phyloP scores from a whole-genome alignment of 768 basidiomycete species.

The Termitomyces sp. region DNA sequence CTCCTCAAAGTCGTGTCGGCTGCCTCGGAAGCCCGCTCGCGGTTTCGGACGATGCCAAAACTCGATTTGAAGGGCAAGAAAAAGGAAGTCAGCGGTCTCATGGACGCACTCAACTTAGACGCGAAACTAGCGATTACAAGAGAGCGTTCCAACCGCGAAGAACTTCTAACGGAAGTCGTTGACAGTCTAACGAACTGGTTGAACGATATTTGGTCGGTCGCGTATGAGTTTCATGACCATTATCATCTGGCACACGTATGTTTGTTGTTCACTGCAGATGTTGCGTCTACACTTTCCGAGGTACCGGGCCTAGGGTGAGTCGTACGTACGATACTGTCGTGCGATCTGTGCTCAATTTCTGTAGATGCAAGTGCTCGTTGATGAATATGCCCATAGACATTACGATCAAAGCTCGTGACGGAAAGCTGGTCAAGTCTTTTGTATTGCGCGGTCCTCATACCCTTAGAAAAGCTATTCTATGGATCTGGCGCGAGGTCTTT shows the following conservation, averaged over 20 bases:
- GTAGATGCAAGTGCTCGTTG: conserved; percentile 55
- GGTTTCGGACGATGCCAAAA: conserved; percentile 37
- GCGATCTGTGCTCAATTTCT: neutral
- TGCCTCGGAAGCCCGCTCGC: conserved; percentile 35
- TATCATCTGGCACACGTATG: conserved; percentile 53
- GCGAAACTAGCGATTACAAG: conserved; percentile 48
- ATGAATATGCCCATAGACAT: conserved; percentile 44
- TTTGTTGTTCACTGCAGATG: conserved; percentile 48
- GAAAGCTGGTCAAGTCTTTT: conserved; percentile 46
- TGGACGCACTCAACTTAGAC: conserved; percentile 53
- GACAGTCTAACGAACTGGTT: conserved; percentile 57
- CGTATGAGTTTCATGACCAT: conserved; percentile 54
- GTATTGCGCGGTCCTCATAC: conserved; percentile 43
- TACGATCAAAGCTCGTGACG: conserved; percentile 37
- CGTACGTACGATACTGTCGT: neutral
- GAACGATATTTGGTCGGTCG: conserved; percentile 58
- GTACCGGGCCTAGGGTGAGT: neutral
- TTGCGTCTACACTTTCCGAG: conserved; percentile 35
- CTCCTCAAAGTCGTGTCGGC: conserved; percentile 28
- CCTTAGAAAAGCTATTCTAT: conserved; percentile 45
- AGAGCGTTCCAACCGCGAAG: conserved; percentile 51
- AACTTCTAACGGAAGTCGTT: conserved; percentile 53
- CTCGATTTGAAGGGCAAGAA: conserved; percentile 54
- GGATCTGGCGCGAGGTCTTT: conserved; percentile 72
- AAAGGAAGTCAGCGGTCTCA: conserved; percentile 47